These are phyloP conservation scores for Elsinoe batatas DNA, from an alignment of 2,329 filamentous ascomycete genomes.

Conservation along the genomic window DNA sequence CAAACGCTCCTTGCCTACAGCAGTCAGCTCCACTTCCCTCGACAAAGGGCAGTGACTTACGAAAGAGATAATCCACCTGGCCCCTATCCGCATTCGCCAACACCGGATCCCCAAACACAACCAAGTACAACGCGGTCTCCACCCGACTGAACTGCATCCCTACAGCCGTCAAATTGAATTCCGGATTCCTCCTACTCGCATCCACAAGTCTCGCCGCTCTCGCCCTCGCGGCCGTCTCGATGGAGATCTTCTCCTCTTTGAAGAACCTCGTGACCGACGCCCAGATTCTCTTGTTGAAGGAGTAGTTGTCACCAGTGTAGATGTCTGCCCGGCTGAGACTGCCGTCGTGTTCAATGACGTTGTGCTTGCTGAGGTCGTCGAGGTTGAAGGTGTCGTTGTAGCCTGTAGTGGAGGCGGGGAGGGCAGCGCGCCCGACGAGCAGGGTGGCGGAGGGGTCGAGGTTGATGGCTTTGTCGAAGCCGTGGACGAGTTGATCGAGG, in stretches of 20 bases:
- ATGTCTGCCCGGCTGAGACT: constrained; percentile 26
- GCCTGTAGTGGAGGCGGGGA: neutral
- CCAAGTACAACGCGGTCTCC: constrained; percentile 31
- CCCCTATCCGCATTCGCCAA: constrained; percentile 27
- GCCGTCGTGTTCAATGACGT: constrained; percentile 11
- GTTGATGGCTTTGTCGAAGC: neutral
- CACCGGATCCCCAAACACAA: constrained; percentile 26
- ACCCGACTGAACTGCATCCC: constrained; percentile 29
- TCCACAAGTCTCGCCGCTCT: constrained; percentile 25
- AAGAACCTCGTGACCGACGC: constrained; percentile 23
- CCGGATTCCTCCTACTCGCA: constrained; percentile 23
- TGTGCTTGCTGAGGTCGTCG: constrained; percentile 7
- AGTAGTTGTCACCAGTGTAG: constrained; percentile 27
- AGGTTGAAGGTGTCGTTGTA: neutral
- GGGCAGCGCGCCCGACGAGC: neutral
- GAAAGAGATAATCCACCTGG: constrained; percentile 28
- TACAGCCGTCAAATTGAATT: constrained; percentile 26
- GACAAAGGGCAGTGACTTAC: constrained; percentile 21
- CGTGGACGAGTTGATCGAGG: neutral
- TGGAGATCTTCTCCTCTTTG: constrained; percentile 20
- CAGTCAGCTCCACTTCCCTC: neutral
- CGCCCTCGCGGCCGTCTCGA: constrained; percentile 23
- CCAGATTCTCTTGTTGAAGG: constrained; percentile 27
- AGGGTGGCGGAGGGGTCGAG: neutral
- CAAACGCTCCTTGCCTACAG: neutral